A percentile compares a stretch with the other conserved stretches of the same genome.
These are phyloP conservation scores for Inga oerstediana DNA, from an alignment of 306 rosid genomes.

Conservation along the genomic window DNA sequence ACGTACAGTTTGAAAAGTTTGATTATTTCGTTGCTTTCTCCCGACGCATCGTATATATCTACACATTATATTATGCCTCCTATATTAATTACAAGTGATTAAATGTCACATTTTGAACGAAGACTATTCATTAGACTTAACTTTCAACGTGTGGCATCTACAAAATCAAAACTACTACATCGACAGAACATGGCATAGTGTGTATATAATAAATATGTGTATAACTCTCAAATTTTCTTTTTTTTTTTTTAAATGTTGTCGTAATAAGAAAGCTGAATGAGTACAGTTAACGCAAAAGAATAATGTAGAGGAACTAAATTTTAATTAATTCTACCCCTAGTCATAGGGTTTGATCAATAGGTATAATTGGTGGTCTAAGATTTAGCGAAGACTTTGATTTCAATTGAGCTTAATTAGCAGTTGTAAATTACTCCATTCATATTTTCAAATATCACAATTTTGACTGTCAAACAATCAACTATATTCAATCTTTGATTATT, in stretches of 20 bases:
- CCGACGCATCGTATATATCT: neutral
- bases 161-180: neutral
- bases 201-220: no score
- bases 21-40: neutral
- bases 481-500: neutral
- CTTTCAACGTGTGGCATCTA: neutral
- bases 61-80: neutral
- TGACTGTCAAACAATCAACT: neutral
- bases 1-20: neutral
- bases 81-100: neutral
- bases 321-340: no score
- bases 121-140: neutral
- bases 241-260: no score
- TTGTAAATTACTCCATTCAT: neutral
- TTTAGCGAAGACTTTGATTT: constrained; percentile 1
- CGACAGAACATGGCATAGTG: no score
- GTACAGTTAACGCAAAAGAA: no score
- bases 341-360: no score
- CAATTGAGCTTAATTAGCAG: neutral
- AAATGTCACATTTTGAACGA: neutral
- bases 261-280: no score
- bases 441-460: neutral
- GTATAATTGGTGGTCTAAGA: no score
- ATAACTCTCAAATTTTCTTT: no score
- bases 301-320: no score